Base-by-base conservation (phyloP, 2,329 filamentous ascomycete genomes). In the Neurospora sp. region DNA sequence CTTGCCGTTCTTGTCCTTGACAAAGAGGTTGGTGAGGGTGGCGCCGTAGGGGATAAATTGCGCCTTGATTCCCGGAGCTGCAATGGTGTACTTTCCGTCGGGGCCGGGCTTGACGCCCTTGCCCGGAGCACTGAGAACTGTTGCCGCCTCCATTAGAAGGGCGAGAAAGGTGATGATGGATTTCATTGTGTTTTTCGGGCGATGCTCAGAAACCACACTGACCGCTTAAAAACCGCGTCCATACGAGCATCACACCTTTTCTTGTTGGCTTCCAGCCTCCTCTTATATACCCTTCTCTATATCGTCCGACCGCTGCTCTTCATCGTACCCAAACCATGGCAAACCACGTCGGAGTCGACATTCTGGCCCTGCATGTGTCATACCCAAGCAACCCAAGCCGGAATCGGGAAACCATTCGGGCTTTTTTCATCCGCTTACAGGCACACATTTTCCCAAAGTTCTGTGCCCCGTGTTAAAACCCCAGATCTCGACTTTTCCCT, bases 11-110 rank as follows among this genome's bases (percentile, higher is more conserved):
- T 87, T 87, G 78, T 89, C 88, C 72, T 85, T 85, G 74, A 90
- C 84, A 77, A 86, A 90, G 28, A 90, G 81, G 76, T 90, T 90
- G 66, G 86, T 85, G 73, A 90, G 81, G 52, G 83, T 85, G 6
- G 88, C 88, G 69, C 87, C 88, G 76, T 90, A 88, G 1, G 85
- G 83, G 71, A 88, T 86, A 78, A 88, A 80, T 78, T 81, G 78
- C 8, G 79, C 79, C 74, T 76, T 78, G 74, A 80, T 80, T 2
- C 77, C 78, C 9, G 74, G 71, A 4, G 78, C 75, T 11, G 77
- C 76, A 69, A 81, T 80, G 38, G 79, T 80, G 73, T 80, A 81
- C 19, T 75, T 74, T 4, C 79, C 78, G 69, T 80, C 78, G 17
- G 75, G 71, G 13, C 72, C 78, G 1, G 78, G 78, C 19, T 72